Evolutionary conservation across 2,329 filamentous ascomycete genomes (phyloP).

Genomic region (Arthroderma sp.): DNA sequence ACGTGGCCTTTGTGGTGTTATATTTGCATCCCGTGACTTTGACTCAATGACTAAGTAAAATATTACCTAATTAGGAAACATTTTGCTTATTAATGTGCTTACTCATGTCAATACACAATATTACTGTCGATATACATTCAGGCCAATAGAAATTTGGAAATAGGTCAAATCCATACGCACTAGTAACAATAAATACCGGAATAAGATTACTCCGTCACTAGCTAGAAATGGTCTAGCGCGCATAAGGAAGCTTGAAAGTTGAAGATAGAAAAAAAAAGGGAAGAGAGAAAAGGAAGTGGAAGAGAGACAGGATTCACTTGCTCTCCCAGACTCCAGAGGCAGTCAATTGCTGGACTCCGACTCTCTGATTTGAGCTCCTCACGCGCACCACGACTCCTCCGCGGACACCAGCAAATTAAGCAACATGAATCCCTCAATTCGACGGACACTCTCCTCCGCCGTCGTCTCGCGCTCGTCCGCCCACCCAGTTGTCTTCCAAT

Average conservation of each 20-base stretch:
- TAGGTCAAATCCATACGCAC: background rate
- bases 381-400: background rate
- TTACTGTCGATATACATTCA: background rate
- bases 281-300: background rate
- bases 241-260: background rate
- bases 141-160: background rate
- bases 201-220: background rate
- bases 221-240: background rate
- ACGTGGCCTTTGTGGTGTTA: background rate
- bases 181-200: background rate
- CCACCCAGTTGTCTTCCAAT: slow-evolving; percentile 6
- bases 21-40: background rate
- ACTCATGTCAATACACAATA: background rate
- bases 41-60: background rate
- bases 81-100: background rate
- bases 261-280: background rate
- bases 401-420: background rate
- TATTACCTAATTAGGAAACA: background rate
- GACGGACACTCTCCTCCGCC: slow-evolving; percentile 16
- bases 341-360: background rate
- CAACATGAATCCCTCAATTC: slow-evolving; percentile 25
- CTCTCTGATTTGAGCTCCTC: background rate
- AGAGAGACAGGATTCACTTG: background rate
- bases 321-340: background rate
- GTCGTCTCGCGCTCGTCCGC: slow-evolving; percentile 12